Conservation (phyloP, 31 red algal species). For the Asparagopsis taxiformis region DNA sequence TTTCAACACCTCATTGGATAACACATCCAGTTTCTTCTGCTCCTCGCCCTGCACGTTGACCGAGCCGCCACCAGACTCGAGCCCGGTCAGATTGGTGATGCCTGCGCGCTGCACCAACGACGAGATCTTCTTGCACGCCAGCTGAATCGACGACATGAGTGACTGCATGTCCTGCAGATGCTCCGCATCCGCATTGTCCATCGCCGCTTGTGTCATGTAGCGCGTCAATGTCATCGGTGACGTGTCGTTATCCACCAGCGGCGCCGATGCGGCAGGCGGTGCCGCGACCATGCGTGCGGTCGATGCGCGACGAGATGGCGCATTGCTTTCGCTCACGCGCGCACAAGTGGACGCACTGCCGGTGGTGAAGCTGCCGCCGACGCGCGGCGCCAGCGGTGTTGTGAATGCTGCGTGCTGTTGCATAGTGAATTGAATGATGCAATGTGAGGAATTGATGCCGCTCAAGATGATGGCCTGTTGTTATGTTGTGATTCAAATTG, state of each 20-base stretch:
- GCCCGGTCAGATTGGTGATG: slow-evolving; percentile 82
- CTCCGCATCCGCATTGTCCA: slow-evolving; percentile 68
- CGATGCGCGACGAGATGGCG: slow-evolving; percentile 1
- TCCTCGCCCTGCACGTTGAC: slow-evolving; percentile 92
- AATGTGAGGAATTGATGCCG: no score
- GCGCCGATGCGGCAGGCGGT: slow-evolving; percentile 15
- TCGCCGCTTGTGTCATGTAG: slow-evolving; percentile 76
- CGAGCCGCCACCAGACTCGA: slow-evolving; percentile 57
- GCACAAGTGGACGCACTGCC: not conserved
- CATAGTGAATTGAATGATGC: no score
- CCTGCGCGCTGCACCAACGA: slow-evolving; percentile 92
- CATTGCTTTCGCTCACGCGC: not conserved
- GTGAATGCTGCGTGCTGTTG: no score
- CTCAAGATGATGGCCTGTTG: no score
- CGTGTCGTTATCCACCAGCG: slow-evolving; percentile 42
- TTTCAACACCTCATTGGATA: slow-evolving; percentile 95
- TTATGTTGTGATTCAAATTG: no score
- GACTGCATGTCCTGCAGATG: slow-evolving; percentile 88
- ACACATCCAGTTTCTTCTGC: slow-evolving; percentile 95
- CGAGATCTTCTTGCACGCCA: slow-evolving; percentile 95
- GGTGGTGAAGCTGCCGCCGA: no score
- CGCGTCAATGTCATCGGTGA: slow-evolving; percentile 88
- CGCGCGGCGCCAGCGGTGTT: no score
- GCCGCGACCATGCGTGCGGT: slow-evolving; percentile 49
- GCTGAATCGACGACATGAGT: slow-evolving; percentile 82